Evolutionary conservation across 306 rosid genomes (phyloP), one percentile per base, ranked within the genome.

Genomic region (Morella rubra): DNA sequence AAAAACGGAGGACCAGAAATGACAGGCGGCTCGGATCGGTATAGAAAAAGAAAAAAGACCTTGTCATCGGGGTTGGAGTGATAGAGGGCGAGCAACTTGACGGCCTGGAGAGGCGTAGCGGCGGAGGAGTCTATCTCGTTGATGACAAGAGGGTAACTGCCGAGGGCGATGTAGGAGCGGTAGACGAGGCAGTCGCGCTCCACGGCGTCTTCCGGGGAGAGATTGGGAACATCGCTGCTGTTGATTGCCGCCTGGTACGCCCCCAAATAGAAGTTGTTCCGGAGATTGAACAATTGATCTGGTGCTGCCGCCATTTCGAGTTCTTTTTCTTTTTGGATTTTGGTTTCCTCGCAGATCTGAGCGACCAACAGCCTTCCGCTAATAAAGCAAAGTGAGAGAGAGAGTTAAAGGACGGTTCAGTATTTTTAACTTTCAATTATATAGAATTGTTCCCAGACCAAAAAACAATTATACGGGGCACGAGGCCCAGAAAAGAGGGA

Each of bases 201-300:
- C 62, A 91, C 46, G 74, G 79, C 86, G 49, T 95, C 99, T 60
- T 95, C 97, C 0, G 87, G 76, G 18, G 99, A 82, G 86, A 95
- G 97, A 64, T 85, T 87, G 46, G 80, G 76, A 6, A 89, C 87
- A 8, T 95, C 90, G 82, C 96, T 87, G 93, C 79, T 84, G 91
- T 89, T 92, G 64, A 95, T 95, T 74, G 98, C 96, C 20, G 97
- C 96, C 74, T 91, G 98, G 81, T 83, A 95, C 4, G 99, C 99
- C 1, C 98, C 99, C 52, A 92, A 78, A 85, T 85, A 92, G 93
- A 95, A 95, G 80, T 86, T 91, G 87, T 95, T 95, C 7, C 99
- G 84, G 16, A 92, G 85, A 79, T 85, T 90, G 90, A 95, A 95
- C 59, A 95, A 32, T 61, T 85, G 97, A 58, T 95, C 99, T 3